Base-by-base conservation (phyloP, 192 early-diverging fungal species). In the Coemansia sp. region DNA sequence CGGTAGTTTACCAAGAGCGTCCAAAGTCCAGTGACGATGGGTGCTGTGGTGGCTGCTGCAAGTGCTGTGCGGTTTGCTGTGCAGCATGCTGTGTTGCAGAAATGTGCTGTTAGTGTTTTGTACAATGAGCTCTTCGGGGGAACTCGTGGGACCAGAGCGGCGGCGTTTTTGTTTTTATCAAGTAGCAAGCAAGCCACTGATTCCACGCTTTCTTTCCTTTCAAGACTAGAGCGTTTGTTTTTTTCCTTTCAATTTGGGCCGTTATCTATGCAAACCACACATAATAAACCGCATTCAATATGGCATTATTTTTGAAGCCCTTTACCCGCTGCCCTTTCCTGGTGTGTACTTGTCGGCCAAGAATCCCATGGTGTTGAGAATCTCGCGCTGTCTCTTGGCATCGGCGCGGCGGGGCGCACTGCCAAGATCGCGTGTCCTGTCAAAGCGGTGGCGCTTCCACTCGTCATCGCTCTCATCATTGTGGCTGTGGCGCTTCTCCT, bases 311-410 rank as follows among this genome's bases (percentile, higher is more conserved):
- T 4, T 5, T 14, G 16, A 46, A 18, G 1, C 63, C 1, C 67
- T 18, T 14, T 69, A n/a, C 71, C 66, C 7, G 39, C 39, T 41
- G 39, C 52, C 62, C 55, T 78, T 78, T 38, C 76, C 60, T 10
- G 68, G 72, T 4, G 69, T 64, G 49, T 73, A 81, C 56, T 76
- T 76, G 68, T 81, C 74, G 0, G 57, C 33, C 24, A 81, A 36
- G 11, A 60, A 55, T 18, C 64, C 75, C 36, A 77, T 61, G 38
- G 75, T 53, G 38, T 76, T 68, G 16, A 77, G 71, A 20, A 77
- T 43, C 26, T 72, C 72, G 24, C 63, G 43, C 66, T 73, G 70
- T 20, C 41, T 15, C 51, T 53, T 53, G 51, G 23, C 15, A 24
- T 26, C 24, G 9, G 20, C 9, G 14, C 11, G 48, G 2, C 62